Base-by-base conservation (phyloP, 2,329 filamentous ascomycete genomes). In the Cytospora chrysosperma region DNA sequence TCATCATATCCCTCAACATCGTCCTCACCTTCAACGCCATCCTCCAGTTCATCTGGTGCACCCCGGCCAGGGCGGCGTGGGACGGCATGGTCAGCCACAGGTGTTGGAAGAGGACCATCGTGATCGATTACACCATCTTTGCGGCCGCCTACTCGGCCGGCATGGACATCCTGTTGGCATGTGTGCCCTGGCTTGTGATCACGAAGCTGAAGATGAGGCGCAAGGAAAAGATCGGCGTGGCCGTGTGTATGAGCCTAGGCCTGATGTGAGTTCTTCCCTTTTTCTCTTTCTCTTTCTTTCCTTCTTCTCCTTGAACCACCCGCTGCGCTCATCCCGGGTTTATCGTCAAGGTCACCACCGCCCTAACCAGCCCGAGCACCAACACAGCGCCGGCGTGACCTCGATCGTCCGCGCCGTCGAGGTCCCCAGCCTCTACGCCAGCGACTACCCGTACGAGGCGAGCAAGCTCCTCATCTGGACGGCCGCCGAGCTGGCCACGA, bases 191-290 rank as follows among this genome's bases (percentile, higher is more conserved):
- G 77, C 74, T 70, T 26, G 73, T 80, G 10, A 74, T 80, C 51
- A 76, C 75, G 76, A 70, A 70, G 1, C 68, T 77, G 17, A 72
- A 72, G 9, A 78, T 79, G 74, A 75, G 71, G 61, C 69, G 68
- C 30, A 76, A 74, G 64, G 78, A 79, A 55, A 78, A 78, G 59
- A 64, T 77, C 17, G 76, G 78, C 4, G 76, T 77, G 0, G 67
- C 74, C 12, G 66, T 77, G 1, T 77, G 78, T 10, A 79, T 80
- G 78, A 77, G 75, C 66, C 75, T 79, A 69, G 78, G 78, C 1
- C 62, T 79, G 2, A 76, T 79, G 76, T 77, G 68, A 68, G 74
- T 67, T n/a, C n/a, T n/a, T n/a, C n/a, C n/a, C n/a, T n/a, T n/a
- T n/a, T n/a, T n/a, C n/a, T n/a, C n/a, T n/a, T n/a, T n/a, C n/a